Conservation (phyloP, 768 basidiomycete genomes). For the Dacryopinax spathularia region DNA sequence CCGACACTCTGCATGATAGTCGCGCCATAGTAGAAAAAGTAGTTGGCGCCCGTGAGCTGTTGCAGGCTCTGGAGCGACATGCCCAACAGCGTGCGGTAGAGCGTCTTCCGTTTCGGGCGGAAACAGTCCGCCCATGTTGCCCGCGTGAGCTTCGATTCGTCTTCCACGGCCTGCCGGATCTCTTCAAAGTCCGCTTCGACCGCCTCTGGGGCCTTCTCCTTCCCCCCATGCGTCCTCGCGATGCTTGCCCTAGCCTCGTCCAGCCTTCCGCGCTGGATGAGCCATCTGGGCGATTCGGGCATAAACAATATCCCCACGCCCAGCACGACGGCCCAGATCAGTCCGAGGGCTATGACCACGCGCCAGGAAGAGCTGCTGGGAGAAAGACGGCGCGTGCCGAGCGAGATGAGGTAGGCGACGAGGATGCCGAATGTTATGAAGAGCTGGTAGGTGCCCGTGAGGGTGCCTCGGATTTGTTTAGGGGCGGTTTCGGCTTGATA, state of each 20-base stretch:
- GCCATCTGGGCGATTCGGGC: slow-evolving; percentile 56
- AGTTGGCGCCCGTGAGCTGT: slow-evolving; percentile 58
- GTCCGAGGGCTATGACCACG: slow-evolving; percentile 43
- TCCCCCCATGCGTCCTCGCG: slow-evolving; percentile 32
- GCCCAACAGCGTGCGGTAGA: slow-evolving; percentile 43
- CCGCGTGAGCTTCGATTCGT: slow-evolving; percentile 29
- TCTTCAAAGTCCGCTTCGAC: slow-evolving; percentile 26
- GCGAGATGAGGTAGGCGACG: slow-evolving; percentile 53
- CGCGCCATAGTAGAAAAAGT: slow-evolving; percentile 49
- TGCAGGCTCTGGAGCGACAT: slow-evolving; percentile 57
- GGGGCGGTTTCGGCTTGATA: slow-evolving; percentile 65
- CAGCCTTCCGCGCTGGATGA: slow-evolving; percentile 33
- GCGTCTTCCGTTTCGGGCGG: slow-evolving; percentile 36
- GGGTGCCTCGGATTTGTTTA: slow-evolving; percentile 51
- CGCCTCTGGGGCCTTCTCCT: slow-evolving; percentile 25
- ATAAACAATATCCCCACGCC: slow-evolving; percentile 52
- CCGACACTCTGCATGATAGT: slow-evolving; percentile 57
- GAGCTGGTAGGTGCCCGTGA: slow-evolving; percentile 44
- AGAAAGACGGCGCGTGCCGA: slow-evolving; percentile 41
- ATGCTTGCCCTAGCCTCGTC: slow-evolving; percentile 39
- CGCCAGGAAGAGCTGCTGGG: slow-evolving; percentile 43
- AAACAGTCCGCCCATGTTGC: slow-evolving; percentile 62
- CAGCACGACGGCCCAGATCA: slow-evolving; percentile 50
- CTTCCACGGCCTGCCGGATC: slow-evolving; percentile 38
- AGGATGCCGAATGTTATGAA: slow-evolving; percentile 61